Evolutionary conservation across 192 early-diverging fungal genomes (phyloP).

Genomic region (Coemansia erecta): DNA sequence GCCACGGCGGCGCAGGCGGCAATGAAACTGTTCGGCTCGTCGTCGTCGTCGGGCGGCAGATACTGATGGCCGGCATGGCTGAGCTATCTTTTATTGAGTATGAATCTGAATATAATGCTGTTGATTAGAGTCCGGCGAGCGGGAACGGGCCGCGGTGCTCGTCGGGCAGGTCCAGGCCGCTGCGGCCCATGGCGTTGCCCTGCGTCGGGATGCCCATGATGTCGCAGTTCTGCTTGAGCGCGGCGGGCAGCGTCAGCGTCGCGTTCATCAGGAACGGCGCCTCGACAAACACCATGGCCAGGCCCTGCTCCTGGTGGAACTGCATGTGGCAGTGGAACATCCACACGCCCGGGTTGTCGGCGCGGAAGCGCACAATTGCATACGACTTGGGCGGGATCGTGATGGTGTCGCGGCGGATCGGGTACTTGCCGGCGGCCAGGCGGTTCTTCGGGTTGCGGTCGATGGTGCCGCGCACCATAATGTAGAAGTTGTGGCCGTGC

Average conservation of each 20-base stretch:
- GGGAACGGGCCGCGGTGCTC: slow-evolving; percentile 54
- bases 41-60: slow-evolving; percentile 6
- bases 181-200: slow-evolving; percentile 77
- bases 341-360: slow-evolving; percentile 86
- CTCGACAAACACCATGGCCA: slow-evolving; percentile 68
- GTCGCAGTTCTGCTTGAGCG: slow-evolving; percentile 61
- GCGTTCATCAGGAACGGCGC: slow-evolving; percentile 60
- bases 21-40: slow-evolving; percentile 36
- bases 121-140: slow-evolving; percentile 21
- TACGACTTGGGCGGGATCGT: slow-evolving; percentile 60
- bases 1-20: slow-evolving; percentile 50
- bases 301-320: slow-evolving; percentile 64
- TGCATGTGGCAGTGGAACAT: slow-evolving; percentile 80
- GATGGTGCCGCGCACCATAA: slow-evolving; percentile 58
- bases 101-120: not conserved
- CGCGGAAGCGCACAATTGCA: slow-evolving; percentile 67
- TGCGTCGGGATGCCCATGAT: slow-evolving; percentile 56
- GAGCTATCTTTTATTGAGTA: slow-evolving; percentile 1
- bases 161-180: slow-evolving; percentile 63
- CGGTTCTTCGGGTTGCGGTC: slow-evolving; percentile 36
- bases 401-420: slow-evolving; percentile 71
- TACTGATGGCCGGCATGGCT: not conserved
- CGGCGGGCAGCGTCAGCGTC: slow-evolving; percentile 48
- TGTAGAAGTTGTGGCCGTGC: slow-evolving; percentile 83
- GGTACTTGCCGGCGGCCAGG: slow-evolving; percentile 5